Percentiles rank a stretch among this genome's conserved stretches.
Conservation (phyloP, 805 yeast species). For the Naumovozyma baii region DNA sequence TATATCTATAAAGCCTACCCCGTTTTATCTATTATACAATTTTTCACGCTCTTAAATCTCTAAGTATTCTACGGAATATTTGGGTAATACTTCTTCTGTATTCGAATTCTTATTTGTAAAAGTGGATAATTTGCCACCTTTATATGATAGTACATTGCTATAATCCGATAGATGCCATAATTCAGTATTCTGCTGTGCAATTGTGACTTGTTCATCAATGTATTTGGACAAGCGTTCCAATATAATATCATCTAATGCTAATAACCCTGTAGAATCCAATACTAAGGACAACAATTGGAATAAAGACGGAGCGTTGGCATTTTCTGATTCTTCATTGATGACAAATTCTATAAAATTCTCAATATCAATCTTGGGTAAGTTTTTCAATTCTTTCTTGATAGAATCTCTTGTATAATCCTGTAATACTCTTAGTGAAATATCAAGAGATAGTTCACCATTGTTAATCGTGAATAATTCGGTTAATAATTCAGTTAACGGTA, state of each 20-base stretch:
- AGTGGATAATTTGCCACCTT: constrained; percentile 4
- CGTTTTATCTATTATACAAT: background rate
- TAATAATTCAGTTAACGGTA: constrained; percentile 55
- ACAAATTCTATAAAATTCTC: constrained; percentile 29
- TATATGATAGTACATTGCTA: constrained; percentile 7
- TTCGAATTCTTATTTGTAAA: background rate
- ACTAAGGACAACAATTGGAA: constrained; percentile 26
- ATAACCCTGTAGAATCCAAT: constrained; percentile 29
- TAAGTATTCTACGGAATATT: constrained; percentile 26
- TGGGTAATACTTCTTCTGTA: constrained; percentile 12
- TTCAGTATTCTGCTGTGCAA: constrained; percentile 25
- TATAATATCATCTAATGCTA: constrained; percentile 23
- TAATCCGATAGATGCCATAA: constrained; percentile 23
- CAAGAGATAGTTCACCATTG: constrained; percentile 57
- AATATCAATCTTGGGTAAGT: constrained; percentile 25
- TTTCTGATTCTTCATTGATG: constrained; percentile 14
- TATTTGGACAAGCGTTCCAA: constrained; percentile 18
- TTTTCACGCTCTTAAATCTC: constrained; percentile 8
- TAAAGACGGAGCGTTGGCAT: constrained; percentile 17
- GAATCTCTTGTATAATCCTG: constrained; percentile 54
- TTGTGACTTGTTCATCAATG: constrained; percentile 19
- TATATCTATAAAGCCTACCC: background rate
- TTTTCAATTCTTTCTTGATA: constrained; percentile 40
- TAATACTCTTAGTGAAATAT: constrained; percentile 54
- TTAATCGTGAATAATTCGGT: constrained; percentile 46